phyloP scores from a whole-genome alignment of 2,329 filamentous ascomycete genomes.

The Fusarium kyushuense region DNA sequence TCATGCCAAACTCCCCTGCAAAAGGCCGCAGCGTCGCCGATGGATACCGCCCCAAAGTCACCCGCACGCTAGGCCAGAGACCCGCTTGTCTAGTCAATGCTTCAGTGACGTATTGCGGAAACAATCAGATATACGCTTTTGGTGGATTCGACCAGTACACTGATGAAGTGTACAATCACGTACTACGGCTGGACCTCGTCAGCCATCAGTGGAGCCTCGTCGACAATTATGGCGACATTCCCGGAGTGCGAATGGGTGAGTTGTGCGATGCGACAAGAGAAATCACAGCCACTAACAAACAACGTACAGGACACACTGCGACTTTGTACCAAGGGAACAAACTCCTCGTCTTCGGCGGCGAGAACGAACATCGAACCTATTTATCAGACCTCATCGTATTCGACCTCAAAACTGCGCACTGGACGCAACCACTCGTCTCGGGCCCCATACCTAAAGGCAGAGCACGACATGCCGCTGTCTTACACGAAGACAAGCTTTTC shows the following conservation, averaged over 20 bases:
- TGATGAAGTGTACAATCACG: slow-evolving; percentile 99
- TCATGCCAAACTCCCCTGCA: slow-evolving; percentile 88
- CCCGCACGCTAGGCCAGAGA: slow-evolving; percentile 79
- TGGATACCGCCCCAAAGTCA: slow-evolving; percentile 86
- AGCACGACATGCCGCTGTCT: slow-evolving; percentile 90
- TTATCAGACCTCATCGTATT: slow-evolving; percentile 96
- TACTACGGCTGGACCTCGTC: slow-evolving; percentile 86
- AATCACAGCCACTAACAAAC: slow-evolving; percentile 23
- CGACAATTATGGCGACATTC: slow-evolving; percentile 98
- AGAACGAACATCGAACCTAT: slow-evolving; percentile 97
- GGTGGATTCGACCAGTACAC: slow-evolving; percentile 99
- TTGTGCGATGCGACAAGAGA: slow-evolving; percentile 1
- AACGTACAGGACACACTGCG: slow-evolving; percentile 82
- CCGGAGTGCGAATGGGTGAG: slow-evolving; percentile 94
- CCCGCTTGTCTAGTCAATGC: slow-evolving; percentile 97
- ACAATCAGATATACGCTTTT: slow-evolving; percentile 98
- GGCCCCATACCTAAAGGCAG: slow-evolving; percentile 89
- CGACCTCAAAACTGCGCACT: slow-evolving; percentile 92
- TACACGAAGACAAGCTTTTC: slow-evolving; percentile 97
- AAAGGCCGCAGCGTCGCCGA: slow-evolving; percentile 75
- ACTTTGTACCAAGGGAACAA: slow-evolving; percentile 95
- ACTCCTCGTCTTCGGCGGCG: slow-evolving; percentile 95
- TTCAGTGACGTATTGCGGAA: slow-evolving; percentile 97
- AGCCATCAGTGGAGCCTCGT: slow-evolving; percentile 95
- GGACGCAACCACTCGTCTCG: slow-evolving; percentile 90